Evolutionary conservation across 805 yeast species (phyloP), one percentile per base, ranked within the genome.

Genomic region (Candida maris): DNA sequence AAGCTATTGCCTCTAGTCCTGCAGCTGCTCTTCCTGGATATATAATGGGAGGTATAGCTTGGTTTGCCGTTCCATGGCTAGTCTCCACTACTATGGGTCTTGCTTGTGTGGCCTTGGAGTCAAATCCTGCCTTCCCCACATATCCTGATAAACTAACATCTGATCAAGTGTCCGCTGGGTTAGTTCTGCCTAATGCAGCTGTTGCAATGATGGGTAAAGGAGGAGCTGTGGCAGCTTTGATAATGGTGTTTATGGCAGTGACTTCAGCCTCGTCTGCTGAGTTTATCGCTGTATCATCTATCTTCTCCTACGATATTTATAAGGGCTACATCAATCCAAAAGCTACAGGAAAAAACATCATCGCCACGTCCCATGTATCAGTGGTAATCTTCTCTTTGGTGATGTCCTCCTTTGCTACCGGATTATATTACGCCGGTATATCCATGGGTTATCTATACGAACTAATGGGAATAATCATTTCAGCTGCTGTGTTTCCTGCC

Each of bases 201-300:
- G 82, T 77, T 27, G 86, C 95, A 0, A 64, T 88, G 27, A 68
- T 88, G 62, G 96, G 96, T 35, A 81, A 71, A 45, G 85, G 91
- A 50, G 97, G 96, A 44, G 95, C 94, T 4, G 89, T 77, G 32
- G 89, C 89, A 23, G 73, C 88, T 7, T 70, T 88, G 45, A 59
- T 88, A 22, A 64, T 88, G 68, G 75, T 87, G 8, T 88, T 88
- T 61, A 84, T 86, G 89, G 95, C 96, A 18, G 91, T 84, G 28
- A 88, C 96, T 0, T 83, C 94, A 32, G 95, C 96, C 18, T 77
- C 85, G 74, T 84, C 95, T 21, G 91, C 96, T 25, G 96, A 88
- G 61, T 74, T 88, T 52, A 85, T 88, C 55, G 83, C 96, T 2
- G 89, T 85, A 14, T 83, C 95, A 3, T 81, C 95, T 2, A 77